These are phyloP conservation scores for Actinomortierella ambigua DNA, from an alignment of 371 early-diverging fungal species.

Conservation along the genomic window DNA sequence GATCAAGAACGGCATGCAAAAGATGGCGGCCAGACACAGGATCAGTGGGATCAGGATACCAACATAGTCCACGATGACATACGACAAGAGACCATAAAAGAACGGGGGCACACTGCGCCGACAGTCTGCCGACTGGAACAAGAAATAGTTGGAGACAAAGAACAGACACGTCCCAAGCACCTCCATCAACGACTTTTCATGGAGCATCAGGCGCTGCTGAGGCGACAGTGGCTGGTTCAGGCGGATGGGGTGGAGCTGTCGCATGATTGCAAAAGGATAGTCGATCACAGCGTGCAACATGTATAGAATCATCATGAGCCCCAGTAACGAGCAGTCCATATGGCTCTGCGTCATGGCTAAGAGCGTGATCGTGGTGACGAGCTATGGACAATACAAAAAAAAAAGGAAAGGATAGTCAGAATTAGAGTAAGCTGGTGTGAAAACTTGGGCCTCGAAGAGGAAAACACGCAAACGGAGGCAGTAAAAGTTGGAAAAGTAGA, in stretches of 20 bases:
- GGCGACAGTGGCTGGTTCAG: constrained; percentile 30
- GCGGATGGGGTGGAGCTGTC: constrained; percentile 30
- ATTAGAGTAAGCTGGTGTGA: no score
- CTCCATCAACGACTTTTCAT: constrained; percentile 59
- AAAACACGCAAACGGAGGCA: no score
- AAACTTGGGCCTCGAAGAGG: no score
- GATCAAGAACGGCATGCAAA: constrained; percentile 73
- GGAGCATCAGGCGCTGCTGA: constrained; percentile 27
- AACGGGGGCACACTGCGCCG: constrained; percentile 58
- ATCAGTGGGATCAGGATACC: constrained; percentile 68
- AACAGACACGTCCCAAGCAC: constrained; percentile 70
- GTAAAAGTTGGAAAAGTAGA: no score
- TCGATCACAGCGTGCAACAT: constrained; percentile 12
- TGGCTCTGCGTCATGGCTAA: constrained; percentile 19
- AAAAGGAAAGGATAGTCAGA: background rate
- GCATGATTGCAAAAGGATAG: constrained; percentile 24
- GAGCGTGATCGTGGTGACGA: constrained; percentile 20
- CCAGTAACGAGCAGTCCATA: constrained; percentile 10
- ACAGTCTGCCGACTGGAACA: constrained; percentile 62
- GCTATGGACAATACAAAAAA: constrained; percentile 15
- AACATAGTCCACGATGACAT: constrained; percentile 71
- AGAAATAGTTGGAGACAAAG: constrained; percentile 73
- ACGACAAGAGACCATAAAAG: constrained; percentile 60
- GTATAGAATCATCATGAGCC: constrained; percentile 24
- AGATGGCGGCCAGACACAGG: constrained; percentile 65